A percentile compares a stretch with the other conserved stretches of the same genome.
Evolutionary conservation across 495 filamentous ascomycete species (phyloP).

Genomic region (Penicillium ochrochloron): DNA sequence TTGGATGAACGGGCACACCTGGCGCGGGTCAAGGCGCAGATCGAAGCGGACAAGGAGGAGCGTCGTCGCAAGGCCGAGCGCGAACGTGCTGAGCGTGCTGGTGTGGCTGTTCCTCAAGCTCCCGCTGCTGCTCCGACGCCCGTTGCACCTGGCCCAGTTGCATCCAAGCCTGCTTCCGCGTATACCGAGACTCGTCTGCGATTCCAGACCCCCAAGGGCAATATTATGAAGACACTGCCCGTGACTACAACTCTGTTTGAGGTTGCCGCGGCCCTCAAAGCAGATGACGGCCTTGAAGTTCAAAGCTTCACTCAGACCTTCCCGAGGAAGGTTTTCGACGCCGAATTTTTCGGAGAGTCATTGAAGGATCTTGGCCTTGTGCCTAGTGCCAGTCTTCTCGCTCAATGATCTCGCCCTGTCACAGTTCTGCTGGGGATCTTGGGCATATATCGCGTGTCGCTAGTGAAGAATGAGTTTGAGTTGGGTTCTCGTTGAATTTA

Average conservation of each 20-base stretch:
- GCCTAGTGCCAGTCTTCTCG: constrained; percentile 84
- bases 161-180: constrained; percentile 61
- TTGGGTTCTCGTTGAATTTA: neutral
- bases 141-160: constrained; percentile 45
- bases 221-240: constrained; percentile 79
- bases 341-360: constrained; percentile 84
- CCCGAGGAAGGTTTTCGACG: constrained; percentile 80
- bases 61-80: constrained; percentile 79
- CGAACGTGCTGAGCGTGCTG: constrained; percentile 82
- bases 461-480: constrained; percentile 18
- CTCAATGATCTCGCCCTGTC: constrained; percentile 49
- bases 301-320: constrained; percentile 82
- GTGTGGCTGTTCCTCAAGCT: constrained; percentile 59
- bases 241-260: constrained; percentile 93
- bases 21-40: constrained; percentile 85
- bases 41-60: constrained; percentile 87
- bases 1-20: constrained; percentile 84
- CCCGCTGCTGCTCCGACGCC: constrained; percentile 43
- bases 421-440: constrained; percentile 5
- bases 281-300: constrained; percentile 67
- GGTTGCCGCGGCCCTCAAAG: constrained; percentile 73
- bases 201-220: constrained; percentile 75
- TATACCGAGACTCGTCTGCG: constrained; percentile 83
- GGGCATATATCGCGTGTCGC: constrained; percentile 15
- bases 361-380: constrained; percentile 90